phyloP scores from a whole-genome alignment of 495 filamentous ascomycete genomes.

The Podospora appendiculata region DNA sequence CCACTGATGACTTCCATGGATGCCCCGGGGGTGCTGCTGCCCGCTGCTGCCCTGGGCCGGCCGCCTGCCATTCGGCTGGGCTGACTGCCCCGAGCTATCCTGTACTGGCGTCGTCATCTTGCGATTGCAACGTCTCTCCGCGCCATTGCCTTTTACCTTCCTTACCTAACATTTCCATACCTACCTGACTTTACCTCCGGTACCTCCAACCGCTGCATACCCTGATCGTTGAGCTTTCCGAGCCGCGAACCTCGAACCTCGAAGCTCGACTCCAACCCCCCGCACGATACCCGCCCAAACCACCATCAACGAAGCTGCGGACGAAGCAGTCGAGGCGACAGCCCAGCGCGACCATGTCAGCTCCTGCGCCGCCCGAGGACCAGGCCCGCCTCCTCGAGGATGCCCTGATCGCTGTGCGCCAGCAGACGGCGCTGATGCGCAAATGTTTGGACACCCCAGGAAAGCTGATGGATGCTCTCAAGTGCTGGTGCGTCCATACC shows the following conservation, averaged over 20 bases:
- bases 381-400: conserved; percentile 93
- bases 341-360: conserved; percentile 35
- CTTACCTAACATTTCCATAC: no score
- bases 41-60: no score
- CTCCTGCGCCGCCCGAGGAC: conserved; percentile 72
- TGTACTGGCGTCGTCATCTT: not conserved
- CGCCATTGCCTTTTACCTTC: no score
- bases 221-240: not conserved
- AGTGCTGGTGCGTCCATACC: conserved; percentile 76
- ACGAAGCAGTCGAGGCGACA: not conserved
- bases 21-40: no score
- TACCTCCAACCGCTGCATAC: not conserved
- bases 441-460: conserved; percentile 95
- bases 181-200: not conserved
- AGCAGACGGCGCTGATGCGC: conserved; percentile 93
- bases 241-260: not conserved
- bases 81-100: no score
- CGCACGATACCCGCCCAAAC: not conserved
- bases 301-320: not conserved
- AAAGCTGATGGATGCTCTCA: conserved; percentile 99
- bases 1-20: no score
- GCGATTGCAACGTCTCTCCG: not conserved
- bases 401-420: conserved; percentile 90
- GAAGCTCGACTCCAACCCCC: not conserved
- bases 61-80: no score